Conservation (phyloP, 352 stramenopile genomes). For the Peronospora farinosa region DNA sequence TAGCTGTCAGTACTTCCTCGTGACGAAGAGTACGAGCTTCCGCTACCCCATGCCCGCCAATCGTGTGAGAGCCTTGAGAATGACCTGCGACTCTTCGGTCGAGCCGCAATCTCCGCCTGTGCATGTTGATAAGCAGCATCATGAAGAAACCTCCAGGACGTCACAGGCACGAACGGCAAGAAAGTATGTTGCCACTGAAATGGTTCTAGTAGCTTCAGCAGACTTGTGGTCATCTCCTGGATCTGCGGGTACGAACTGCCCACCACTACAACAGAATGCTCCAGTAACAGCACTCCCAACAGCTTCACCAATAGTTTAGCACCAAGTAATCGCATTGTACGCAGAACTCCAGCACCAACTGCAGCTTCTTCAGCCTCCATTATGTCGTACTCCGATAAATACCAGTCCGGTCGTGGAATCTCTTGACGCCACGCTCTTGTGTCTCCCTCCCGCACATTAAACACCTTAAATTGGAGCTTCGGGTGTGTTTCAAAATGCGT, state of each 20-base stretch:
- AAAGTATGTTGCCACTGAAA: constrained; percentile 81
- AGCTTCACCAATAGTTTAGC: constrained; percentile 69
- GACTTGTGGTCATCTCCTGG: constrained; percentile 61
- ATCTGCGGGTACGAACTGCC: constrained; percentile 67
- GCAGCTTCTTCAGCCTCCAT: constrained; percentile 41
- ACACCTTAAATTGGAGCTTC: constrained; percentile 64
- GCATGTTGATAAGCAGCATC: constrained; percentile 56
- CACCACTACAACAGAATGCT: constrained; percentile 70
- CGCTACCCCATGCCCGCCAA: constrained; percentile 52
- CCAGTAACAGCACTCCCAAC: constrained; percentile 57
- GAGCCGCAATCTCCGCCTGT: constrained; percentile 41
- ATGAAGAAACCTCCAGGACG: constrained; percentile 65
- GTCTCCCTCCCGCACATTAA: constrained; percentile 43
- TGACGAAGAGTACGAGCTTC: constrained; percentile 26
- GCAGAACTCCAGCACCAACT: constrained; percentile 37
- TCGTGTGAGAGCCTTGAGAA: constrained; percentile 53
- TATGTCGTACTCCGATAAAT: constrained; percentile 53
- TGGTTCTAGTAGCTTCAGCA: constrained; percentile 68
- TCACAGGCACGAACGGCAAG: constrained; percentile 63
- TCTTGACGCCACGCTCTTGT: constrained; percentile 54
- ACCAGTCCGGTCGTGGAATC: constrained; percentile 71
- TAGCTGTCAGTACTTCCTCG: constrained; percentile 27
- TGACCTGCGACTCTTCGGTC: constrained; percentile 51
- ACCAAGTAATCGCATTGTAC: constrained; percentile 55
- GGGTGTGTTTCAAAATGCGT: constrained; percentile 23